Conservation (phyloP, 2,329 filamentous ascomycete species). For the Gyromitra esculenta region DNA sequence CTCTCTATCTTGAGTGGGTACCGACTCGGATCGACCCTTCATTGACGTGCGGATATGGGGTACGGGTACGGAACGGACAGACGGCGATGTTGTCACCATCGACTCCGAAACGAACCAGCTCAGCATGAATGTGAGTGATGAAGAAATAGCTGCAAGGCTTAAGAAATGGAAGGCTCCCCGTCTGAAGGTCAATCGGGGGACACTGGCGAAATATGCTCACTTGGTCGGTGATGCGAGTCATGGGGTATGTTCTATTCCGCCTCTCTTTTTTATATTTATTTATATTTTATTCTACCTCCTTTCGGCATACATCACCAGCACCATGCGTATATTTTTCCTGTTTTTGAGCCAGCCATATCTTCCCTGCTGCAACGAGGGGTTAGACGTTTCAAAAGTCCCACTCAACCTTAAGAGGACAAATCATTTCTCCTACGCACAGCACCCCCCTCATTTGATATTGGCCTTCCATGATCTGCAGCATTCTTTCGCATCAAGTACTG, state of each 20-base stretch:
- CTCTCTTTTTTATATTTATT: slow-evolving; percentile 51
- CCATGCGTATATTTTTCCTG: slow-evolving; percentile 45
- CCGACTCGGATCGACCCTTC: slow-evolving; percentile 44
- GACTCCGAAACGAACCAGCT: slow-evolving; percentile 79
- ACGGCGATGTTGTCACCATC: slow-evolving; percentile 87
- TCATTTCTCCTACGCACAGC: slow-evolving; percentile 45
- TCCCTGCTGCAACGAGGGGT: slow-evolving; percentile 51
- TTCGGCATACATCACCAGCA: slow-evolving; percentile 50
- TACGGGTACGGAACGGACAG: slow-evolving; percentile 58
- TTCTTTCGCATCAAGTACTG: slow-evolving; percentile 48
- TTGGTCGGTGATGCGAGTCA: slow-evolving; percentile 91
- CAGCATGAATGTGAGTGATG: slow-evolving; percentile 76
- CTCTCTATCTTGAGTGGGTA: slow-evolving; percentile 43
- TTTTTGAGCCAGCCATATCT: slow-evolving; percentile 48
- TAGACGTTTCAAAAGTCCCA: slow-evolving; percentile 50
- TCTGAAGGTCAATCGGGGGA: slow-evolving; percentile 79
- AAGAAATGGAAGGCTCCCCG: slow-evolving; percentile 75
- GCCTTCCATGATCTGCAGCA: slow-evolving; percentile 50
- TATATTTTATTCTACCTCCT: slow-evolving; percentile 51
- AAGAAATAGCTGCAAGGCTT: slow-evolving; percentile 73
- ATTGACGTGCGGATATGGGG: slow-evolving; percentile 52
- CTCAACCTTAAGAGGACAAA: slow-evolving; percentile 45
- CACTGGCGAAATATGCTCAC: slow-evolving; percentile 86
- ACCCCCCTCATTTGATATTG: slow-evolving; percentile 51
- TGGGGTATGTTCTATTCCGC: slow-evolving; percentile 63